These are phyloP conservation scores for Plenodomus tracheiphilus DNA, from an alignment of 2,329 filamentous ascomycete genomes.

Conservation along the genomic window DNA sequence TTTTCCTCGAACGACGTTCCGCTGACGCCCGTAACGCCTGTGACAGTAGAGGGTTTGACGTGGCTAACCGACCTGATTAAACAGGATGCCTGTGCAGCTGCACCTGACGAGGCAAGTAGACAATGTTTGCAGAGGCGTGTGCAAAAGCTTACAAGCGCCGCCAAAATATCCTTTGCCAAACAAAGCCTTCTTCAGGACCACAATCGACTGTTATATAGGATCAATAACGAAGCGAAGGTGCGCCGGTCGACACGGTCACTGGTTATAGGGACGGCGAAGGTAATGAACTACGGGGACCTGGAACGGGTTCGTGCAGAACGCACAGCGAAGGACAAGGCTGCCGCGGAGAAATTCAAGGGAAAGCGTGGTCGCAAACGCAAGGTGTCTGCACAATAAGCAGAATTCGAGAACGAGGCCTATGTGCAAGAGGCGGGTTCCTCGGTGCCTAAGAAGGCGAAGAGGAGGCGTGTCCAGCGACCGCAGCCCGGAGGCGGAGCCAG, in stretches of 20 bases:
- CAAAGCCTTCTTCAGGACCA: constrained; percentile 28
- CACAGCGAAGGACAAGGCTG: too few species aligned
- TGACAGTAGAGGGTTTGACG: constrained; percentile 13
- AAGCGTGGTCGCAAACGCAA: too few species aligned
- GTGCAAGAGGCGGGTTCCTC: too few species aligned
- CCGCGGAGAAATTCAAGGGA: too few species aligned
- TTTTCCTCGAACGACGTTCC: too few species aligned
- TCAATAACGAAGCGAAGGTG: constrained; percentile 33
- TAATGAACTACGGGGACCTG: too few species aligned
- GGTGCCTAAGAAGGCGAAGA: too few species aligned
- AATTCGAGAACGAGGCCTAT: too few species aligned
- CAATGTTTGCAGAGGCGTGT: constrained; percentile 13
- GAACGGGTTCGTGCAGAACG: too few species aligned
- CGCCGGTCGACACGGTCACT: constrained; percentile 25
- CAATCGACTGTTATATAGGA: constrained; percentile 27
- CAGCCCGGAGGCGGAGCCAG: too few species aligned
- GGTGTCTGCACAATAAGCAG: too few species aligned
- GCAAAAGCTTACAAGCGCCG: constrained; percentile 22
- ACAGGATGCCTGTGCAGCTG: constrained; percentile 14
- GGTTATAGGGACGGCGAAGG: constrained; percentile 23
- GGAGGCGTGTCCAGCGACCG: too few species aligned
- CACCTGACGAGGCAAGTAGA: constrained; percentile 13
- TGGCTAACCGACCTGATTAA: constrained; percentile 18
- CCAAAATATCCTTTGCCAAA: constrained; percentile 27
- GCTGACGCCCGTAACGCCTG: constrained; percentile 24